phyloP scores from a whole-genome alignment of 768 basidiomycete genomes.

The Tricholoma sp. region DNA sequence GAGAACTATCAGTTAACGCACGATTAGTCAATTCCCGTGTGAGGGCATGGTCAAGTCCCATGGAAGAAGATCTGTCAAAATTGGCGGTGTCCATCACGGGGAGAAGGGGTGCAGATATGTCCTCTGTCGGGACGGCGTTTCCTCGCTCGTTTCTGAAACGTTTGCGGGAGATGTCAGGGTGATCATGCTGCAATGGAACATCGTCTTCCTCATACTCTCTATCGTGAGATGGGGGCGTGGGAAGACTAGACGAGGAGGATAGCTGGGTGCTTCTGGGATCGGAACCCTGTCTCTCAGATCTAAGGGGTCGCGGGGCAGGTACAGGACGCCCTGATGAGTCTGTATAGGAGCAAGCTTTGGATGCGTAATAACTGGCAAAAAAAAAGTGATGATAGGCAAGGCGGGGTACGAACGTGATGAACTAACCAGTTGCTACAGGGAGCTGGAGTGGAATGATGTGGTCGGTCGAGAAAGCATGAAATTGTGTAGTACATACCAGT shows the following conservation, averaged over 20 bases:
- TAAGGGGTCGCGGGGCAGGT: conserved; percentile 57
- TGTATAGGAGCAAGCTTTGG: conserved; percentile 77
- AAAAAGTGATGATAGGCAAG: conserved; percentile 8
- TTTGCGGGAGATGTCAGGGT: conserved; percentile 32
- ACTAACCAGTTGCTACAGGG: conserved; percentile 78
- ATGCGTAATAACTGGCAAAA: conserved; percentile 64
- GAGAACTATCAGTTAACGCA: conserved; percentile 30
- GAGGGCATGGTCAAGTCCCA: conserved; percentile 53
- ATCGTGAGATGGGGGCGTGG: conserved; percentile 22
- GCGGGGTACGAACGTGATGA: conserved; percentile 10
- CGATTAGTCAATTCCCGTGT: conserved; percentile 73
- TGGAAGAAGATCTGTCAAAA: conserved; percentile 37
- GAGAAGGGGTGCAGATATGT: conserved; percentile 24
- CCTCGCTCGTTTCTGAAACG: conserved; percentile 43
- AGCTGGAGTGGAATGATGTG: conserved; percentile 33
- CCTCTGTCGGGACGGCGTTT: conserved; percentile 31
- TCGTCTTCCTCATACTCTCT: conserved; percentile 34
- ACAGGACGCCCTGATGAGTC: conserved; percentile 77
- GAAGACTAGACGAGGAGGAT: conserved; percentile 17
- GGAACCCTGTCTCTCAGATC: conserved; percentile 34
- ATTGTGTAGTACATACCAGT: conserved; percentile 47
- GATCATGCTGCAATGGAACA: conserved; percentile 25
- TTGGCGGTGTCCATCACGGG: conserved; percentile 35
- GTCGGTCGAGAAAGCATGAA: conserved; percentile 10
- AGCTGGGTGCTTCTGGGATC: conserved; percentile 12